These are phyloP conservation scores for Cucumis hystrix DNA, from an alignment of 306 rosid species.

Conservation along the genomic window DNA sequence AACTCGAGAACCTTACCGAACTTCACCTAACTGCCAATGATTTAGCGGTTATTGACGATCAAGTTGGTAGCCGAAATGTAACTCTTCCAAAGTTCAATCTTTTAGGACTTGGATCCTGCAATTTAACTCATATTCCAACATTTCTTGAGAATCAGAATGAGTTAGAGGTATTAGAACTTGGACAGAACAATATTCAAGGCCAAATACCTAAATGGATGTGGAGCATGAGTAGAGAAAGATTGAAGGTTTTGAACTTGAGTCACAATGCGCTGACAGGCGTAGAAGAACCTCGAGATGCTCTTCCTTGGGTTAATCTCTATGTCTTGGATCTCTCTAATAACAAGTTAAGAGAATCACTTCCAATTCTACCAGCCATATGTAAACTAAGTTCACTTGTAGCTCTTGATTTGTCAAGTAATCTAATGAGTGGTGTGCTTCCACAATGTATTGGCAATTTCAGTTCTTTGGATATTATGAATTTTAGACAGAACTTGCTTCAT, in stretches of 20 bases:
- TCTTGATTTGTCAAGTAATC: slow-evolving; percentile 11
- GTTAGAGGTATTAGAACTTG: background rate
- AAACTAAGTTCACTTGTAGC: background rate
- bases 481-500: background rate
- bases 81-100: background rate
- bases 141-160: slow-evolving; percentile 8
- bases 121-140: slow-evolving; percentile 9
- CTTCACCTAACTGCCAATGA: background rate
- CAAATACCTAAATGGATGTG: slow-evolving; percentile 21
- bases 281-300: background rate
- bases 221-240: slow-evolving; percentile 7
- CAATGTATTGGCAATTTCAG: slow-evolving; percentile 3
- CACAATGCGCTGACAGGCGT: slow-evolving; percentile 7
- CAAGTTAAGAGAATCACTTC: background rate
- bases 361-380: slow-evolving; percentile 12
- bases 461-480: background rate
- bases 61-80: background rate
- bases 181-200: slow-evolving; percentile 19
- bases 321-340: background rate
- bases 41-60: slow-evolving; percentile 1
- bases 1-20: background rate
- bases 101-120: slow-evolving; percentile 1
- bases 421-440: slow-evolving; percentile 11
- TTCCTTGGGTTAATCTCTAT: slow-evolving; percentile 3
- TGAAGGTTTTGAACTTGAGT: background rate